These are phyloP conservation scores for Ecytonucleospora hepatopenaei DNA, from an alignment of 371 early-diverging fungal genomes.

Conservation along the genomic window DNA sequence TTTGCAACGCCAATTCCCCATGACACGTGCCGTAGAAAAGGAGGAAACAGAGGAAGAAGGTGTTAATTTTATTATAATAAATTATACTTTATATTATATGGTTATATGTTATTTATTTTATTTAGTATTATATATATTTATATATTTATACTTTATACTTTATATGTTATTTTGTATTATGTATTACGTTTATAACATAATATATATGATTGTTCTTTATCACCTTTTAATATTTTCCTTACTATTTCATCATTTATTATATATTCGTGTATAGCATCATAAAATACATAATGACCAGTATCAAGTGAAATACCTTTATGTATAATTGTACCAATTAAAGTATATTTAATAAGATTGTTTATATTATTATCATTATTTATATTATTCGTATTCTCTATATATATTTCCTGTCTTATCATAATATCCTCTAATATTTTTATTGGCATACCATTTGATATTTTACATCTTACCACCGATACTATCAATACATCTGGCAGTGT, in stretches of 20 bases:
- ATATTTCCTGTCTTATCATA: not conserved
- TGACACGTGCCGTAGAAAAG: conserved; percentile 94
- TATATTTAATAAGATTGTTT: no score
- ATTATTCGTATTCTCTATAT: not conserved
- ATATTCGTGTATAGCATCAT: conserved; percentile 4
- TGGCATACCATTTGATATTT: not conserved
- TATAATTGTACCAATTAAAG: conserved; percentile 11
- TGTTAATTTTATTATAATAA: no score
- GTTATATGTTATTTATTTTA: no score
- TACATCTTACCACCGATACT: conserved; percentile 1
- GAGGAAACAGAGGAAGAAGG: conserved; percentile 99
- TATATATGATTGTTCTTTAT: not conserved
- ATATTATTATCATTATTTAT: no score
- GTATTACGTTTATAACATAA: not conserved
- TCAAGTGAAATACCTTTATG: conserved; percentile 21
- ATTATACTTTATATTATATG: conserved; percentile 17
- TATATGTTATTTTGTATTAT: no score
- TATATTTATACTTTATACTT: no score
- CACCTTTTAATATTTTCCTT: not conserved
- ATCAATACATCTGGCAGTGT: not conserved
- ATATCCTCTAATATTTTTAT: not conserved
- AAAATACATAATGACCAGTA: conserved; percentile 36
- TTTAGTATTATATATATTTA: no score
- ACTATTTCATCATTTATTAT: conserved; percentile 1
- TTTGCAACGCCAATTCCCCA: conserved; percentile 97